Percentiles rank a stretch among this genome's conserved stretches.
phyloP scores from a whole-genome alignment of 129 eudicot genomes.

The Deinandra increscens region DNA sequence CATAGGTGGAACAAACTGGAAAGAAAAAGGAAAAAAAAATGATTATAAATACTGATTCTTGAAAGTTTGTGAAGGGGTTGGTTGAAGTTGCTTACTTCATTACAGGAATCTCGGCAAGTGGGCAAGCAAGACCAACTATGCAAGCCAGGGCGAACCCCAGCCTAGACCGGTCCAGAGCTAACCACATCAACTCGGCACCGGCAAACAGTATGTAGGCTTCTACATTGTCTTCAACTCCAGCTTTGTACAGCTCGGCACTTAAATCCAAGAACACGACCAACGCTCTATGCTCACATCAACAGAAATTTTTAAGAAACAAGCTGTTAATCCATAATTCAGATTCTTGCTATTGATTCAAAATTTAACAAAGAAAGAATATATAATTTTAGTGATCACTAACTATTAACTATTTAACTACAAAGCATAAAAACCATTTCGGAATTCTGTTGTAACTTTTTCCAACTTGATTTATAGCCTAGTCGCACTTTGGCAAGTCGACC shows the following conservation, averaged over 20 bases:
- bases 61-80: not conserved
- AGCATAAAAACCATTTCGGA: no score
- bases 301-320: not conserved
- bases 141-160: conserved; percentile 65
- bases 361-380: not conserved
- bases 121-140: conserved; percentile 65
- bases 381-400: no score
- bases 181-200: conserved; percentile 63
- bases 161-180: conserved; percentile 44
- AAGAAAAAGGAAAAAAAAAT: not conserved
- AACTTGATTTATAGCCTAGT: no score
- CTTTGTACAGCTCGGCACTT: conserved; percentile 76
- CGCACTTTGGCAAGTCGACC: no score
- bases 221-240: conserved; percentile 58
- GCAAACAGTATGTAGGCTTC: conserved; percentile 75
- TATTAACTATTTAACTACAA: no score
- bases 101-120: conserved; percentile 78
- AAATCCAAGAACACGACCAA: conserved; percentile 59
- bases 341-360: not conserved
- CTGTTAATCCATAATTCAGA: not conserved
- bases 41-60: not conserved
- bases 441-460: no score
- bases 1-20: conserved; percentile 59
- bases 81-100: conserved; percentile 48
- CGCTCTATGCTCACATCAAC: conserved; percentile 39